Evolutionary conservation across 768 basidiomycete species (phyloP).

Genomic region (Mycena indigotica): DNA sequence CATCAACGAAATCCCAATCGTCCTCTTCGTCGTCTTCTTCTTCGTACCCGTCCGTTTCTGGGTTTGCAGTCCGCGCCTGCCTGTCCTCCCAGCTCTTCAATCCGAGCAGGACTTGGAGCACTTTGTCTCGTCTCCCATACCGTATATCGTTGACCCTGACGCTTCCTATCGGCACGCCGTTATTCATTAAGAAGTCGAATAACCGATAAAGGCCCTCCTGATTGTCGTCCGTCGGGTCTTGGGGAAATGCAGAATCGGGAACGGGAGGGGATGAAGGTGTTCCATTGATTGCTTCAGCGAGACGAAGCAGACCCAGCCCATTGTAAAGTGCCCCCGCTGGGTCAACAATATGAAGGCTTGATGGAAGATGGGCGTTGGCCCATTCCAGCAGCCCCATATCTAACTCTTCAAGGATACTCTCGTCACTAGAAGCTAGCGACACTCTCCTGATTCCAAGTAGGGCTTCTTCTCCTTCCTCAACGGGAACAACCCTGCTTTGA

Average conservation of each 20-base stretch:
- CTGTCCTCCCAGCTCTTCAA: conserved; percentile 83
- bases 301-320: conserved; percentile 80
- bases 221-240: conserved; percentile 69
- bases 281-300: conserved; percentile 81
- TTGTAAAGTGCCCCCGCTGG: conserved; percentile 48
- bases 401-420: no score
- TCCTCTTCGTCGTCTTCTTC: conserved; percentile 69
- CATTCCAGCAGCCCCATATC: conserved; percentile 74
- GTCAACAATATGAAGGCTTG: conserved; percentile 57
- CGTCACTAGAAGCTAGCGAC: no score
- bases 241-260: conserved; percentile 77
- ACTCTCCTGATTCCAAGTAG: no score
- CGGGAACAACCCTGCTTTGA: no score
- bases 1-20: conserved; percentile 91
- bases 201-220: conserved; percentile 84
- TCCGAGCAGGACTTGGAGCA: conserved; percentile 76
- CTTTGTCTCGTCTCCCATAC: conserved; percentile 78
- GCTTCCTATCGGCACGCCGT: conserved; percentile 87
- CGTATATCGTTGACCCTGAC: conserved; percentile 94
- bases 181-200: conserved; percentile 91
- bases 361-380: conserved; percentile 85
- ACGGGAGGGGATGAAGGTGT: conserved; percentile 68
- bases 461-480: no score
- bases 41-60: conserved; percentile 46
- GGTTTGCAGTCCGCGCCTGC: conserved; percentile 54